These are phyloP conservation scores for Gastrolobium villosum DNA, from an alignment of 306 rosid species.

Conservation along the genomic window DNA sequence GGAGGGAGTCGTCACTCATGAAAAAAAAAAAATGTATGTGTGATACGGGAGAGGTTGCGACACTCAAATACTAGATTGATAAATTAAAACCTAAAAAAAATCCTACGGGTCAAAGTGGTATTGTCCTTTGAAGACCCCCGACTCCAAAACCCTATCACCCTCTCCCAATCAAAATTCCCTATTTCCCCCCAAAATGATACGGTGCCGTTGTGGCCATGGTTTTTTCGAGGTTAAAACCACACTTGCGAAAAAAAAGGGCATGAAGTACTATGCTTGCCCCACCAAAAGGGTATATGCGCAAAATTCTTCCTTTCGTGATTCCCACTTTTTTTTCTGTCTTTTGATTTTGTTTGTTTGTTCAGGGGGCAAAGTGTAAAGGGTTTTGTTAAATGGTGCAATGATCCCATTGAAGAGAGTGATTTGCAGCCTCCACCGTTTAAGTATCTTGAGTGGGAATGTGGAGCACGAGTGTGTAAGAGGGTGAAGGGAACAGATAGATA, in stretches of 20 bases:
- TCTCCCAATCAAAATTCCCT: neutral
- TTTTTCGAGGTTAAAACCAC: too few species aligned
- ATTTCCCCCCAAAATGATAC: neutral
- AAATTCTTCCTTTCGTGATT: neutral
- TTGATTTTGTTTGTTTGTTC: neutral
- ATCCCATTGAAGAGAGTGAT: neutral
- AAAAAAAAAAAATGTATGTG: too few species aligned
- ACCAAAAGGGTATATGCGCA: constrained; percentile 51
- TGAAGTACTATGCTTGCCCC: constrained; percentile 52
- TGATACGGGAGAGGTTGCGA: too few species aligned
- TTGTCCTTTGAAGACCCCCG: constrained; percentile 5
- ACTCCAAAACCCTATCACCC: neutral
- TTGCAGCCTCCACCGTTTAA: constrained; percentile 43
- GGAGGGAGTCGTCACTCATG: too few species aligned
- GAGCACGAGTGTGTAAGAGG: constrained; percentile 57
- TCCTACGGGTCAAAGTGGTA: too few species aligned
- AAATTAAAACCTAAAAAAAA: too few species aligned
- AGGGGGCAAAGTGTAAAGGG: constrained; percentile 44
- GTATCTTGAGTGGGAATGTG: constrained; percentile 53
- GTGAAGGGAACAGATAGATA: neutral
- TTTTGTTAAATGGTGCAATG: constrained; percentile 47
- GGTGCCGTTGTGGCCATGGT: constrained; percentile 49
- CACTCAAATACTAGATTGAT: too few species aligned
- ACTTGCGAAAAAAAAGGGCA: too few species aligned
- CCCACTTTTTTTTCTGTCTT: neutral